Conservation (phyloP, 1,139 yeast genomes). For the Geotrichum candidum region DNA sequence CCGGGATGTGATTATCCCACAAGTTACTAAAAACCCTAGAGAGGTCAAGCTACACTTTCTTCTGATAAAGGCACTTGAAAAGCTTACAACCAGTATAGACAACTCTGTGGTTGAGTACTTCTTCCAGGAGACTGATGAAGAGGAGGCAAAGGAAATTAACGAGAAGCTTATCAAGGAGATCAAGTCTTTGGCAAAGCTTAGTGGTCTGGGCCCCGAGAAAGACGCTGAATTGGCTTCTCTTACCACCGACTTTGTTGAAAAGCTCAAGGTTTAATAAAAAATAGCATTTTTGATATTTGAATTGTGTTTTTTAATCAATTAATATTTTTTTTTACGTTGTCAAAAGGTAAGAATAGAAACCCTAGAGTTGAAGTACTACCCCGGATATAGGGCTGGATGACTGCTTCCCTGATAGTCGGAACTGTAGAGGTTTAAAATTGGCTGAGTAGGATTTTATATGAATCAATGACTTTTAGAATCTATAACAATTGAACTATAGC, state of each 20-base stretch:
- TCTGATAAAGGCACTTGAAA: slow-evolving; percentile 1
- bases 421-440: too few species aligned
- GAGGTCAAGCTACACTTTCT: slow-evolving; percentile 8
- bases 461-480: too few species aligned
- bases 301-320: not conserved
- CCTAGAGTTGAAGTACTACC: too few species aligned
- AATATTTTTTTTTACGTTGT: not conserved
- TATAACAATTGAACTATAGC: not conserved
- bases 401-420: too few species aligned
- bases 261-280: not conserved
- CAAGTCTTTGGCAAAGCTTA: slow-evolving; percentile 1
- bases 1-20: slow-evolving; percentile 2
- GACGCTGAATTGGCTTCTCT: not conserved
- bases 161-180: not conserved
- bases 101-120: slow-evolving; percentile 10
- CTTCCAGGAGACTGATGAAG: slow-evolving; percentile 6
- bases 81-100: slow-evolving; percentile 5
- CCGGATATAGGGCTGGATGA: too few species aligned
- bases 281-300: not conserved
- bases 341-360: too few species aligned
- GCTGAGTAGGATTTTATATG: too few species aligned
- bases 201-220: not conserved
- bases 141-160: not conserved
- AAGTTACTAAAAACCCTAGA: slow-evolving; percentile 3
- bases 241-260: slow-evolving; percentile 2